Conservation (phyloP, 441 rosid genomes). For the California macrophylla region DNA sequence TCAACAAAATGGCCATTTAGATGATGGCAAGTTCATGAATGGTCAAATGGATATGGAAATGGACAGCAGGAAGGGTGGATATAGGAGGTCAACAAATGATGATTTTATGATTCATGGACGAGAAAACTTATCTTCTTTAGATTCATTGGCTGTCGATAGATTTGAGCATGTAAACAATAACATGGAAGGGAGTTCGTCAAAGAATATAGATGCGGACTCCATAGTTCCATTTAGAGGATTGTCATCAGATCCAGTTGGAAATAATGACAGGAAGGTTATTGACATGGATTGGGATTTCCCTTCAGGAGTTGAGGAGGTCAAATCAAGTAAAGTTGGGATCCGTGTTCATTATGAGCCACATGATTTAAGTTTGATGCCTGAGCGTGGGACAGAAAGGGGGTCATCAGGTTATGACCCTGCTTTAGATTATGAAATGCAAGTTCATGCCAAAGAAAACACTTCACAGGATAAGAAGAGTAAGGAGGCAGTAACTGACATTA, state of each 20-base stretch:
- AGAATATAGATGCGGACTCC: slow-evolving; percentile 61
- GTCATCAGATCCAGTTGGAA: slow-evolving; percentile 34
- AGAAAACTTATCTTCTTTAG: slow-evolving; percentile 37
- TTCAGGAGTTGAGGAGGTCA: slow-evolving; percentile 31
- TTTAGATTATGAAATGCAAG: slow-evolving; percentile 59
- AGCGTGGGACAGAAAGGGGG: slow-evolving; percentile 51
- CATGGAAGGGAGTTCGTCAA: slow-evolving; percentile 35
- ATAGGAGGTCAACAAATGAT: slow-evolving; percentile 39
- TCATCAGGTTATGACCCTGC: slow-evolving; percentile 65
- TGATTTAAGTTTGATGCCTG: slow-evolving; percentile 65
- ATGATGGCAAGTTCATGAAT: slow-evolving; percentile 29
- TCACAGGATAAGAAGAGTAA: slow-evolving; percentile 37
- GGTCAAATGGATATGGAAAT: slow-evolving; percentile 31
- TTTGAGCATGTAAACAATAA: slow-evolving; percentile 39
- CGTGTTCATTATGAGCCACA: slow-evolving; percentile 64
- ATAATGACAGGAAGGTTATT: slow-evolving; percentile 37
- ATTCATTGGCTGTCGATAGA: slow-evolving; percentile 41
- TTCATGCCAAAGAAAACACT: slow-evolving; percentile 26
- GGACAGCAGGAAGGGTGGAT: slow-evolving; percentile 30
- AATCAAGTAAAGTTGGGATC: slow-evolving; percentile 28
- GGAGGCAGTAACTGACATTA: slow-evolving; percentile 24
- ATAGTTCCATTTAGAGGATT: slow-evolving; percentile 50
- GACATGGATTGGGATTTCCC: slow-evolving; percentile 59
- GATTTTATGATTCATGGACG: slow-evolving; percentile 41
- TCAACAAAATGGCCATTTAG: slow-evolving; percentile 25